Evolutionary conservation across 305 asterid genomes (phyloP), one percentile per base, ranked within the genome.

Genomic region (Fraxinus dipetala): DNA sequence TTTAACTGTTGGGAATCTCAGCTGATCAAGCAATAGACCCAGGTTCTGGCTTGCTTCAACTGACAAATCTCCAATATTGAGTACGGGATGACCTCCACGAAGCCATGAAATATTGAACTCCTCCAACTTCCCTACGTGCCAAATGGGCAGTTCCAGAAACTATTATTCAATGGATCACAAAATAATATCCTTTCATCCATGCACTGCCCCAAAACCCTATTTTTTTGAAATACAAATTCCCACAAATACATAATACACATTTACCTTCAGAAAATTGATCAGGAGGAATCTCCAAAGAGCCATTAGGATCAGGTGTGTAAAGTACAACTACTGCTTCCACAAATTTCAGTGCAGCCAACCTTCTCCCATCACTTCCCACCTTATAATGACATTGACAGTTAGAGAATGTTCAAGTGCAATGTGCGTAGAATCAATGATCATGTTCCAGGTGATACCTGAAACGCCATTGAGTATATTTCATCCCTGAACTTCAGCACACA

Each of bases 61-160:
- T 30, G 99, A 92, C 87, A 96, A 85, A 88, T 96, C 98, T 87
- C 96, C 91, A 83, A 91, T 90, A 88, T 91, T 90, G 77, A 96
- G 95, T 45, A 91, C 43, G 14, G 98, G 97, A 90, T 96, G 99
- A 77, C 98, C 99, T 81, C 98, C 96, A 59, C 97, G 98, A 87
- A 96, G 92, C 98, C 98, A 96, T 80, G 98, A 92, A 74, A 94
- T 82, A 87, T 96, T 93, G 88, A 94, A 94, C 79, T 87, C 93
- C 79, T 93, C 91, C 32, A 87, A 85, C 80, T 81, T 88, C 85
- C 88, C 99, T 94, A 90, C 86, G 84, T 56, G 74, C 86, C 31
- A 26, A 69, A 35, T 77, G 85, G 48, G 81, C 79, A 85, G 76
- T 31, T 32, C 43, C 76, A 51, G 51, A 7, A 81, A 40, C 6